Percentiles rank a stretch among this genome's conserved stretches.
phyloP scores from a whole-genome alignment of 768 basidiomycete species.

The Hysterangium stoloniferum region DNA sequence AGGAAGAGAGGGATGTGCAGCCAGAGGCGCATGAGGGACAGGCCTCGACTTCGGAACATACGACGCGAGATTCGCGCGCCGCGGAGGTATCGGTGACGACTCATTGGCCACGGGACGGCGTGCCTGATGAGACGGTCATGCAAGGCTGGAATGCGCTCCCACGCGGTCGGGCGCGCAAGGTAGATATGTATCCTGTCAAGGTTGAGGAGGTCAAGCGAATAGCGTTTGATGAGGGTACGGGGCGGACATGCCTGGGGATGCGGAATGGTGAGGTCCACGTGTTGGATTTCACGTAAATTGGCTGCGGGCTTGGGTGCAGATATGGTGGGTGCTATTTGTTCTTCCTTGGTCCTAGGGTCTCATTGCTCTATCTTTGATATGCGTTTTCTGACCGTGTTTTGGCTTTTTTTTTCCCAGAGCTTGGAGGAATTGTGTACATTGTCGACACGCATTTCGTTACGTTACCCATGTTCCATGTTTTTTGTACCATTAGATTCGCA shows the following conservation, averaged over 20 bases:
- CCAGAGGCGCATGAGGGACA: background rate
- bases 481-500: conserved; percentile 4
- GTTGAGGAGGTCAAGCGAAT: conserved; percentile 4
- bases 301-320: too few species aligned
- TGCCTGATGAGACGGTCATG: background rate
- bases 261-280: conserved; percentile 10
- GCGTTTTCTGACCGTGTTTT: too few species aligned
- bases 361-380: too few species aligned
- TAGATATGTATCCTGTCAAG: conserved; percentile 8
- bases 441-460: background rate
- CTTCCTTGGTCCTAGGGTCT: too few species aligned
- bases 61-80: background rate
- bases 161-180: conserved; percentile 10
- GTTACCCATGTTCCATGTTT: conserved; percentile 1
- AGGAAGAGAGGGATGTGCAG: background rate
- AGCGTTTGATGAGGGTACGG: conserved; percentile 10
- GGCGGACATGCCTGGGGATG: conserved; percentile 8
- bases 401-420: background rate
- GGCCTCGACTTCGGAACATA: background rate
- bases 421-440: background rate
- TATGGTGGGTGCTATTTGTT: too few species aligned
- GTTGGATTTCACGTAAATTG: conserved; percentile 7
- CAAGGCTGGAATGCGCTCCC: conserved; percentile 8
- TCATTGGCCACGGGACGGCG: conserved; percentile 1
- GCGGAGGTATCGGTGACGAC: background rate